Base-by-base conservation (phyloP, 2,329 filamentous ascomycete species). In the Diaporthe batatas region DNA sequence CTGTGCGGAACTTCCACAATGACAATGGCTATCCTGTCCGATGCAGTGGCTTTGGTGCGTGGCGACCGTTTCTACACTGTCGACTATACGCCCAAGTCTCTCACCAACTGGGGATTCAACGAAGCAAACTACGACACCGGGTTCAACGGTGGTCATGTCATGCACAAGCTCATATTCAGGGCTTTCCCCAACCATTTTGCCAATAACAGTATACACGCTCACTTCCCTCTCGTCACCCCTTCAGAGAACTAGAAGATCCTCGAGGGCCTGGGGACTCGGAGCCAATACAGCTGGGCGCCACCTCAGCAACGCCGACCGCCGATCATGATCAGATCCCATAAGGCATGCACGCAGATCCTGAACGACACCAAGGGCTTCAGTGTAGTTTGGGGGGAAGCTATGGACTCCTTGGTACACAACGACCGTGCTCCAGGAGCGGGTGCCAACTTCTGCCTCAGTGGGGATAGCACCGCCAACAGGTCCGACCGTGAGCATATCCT, bases 41-140 rank as follows among this genome's bases (percentile, higher is more conserved):
- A 91, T 75, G 90, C 90, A 5, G 84, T 90, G 2, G 86, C 87
- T 0, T 83, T 91, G 12, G 88, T 91, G 3, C 85, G 90, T 10
- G 86, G 86, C 0, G 90, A 91, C 76, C 82, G 89, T 6, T 91
- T 91, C 81, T 88, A 88, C 77, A 90, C 89, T 0, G 69, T 86
- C 29, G 85, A 86, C 74, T 86, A 83, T 75, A 86, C 79, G 3
- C 80, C 82, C 6, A 77, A 80, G 1, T 83, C 81, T 72, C 78
- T 86, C 42, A 86, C 84, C 0, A 82, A 80, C 29, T 87, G 83
- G 83, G 84, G 84, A 3, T 83, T 80, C 74, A 84, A 84, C 39
- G 83, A 84, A 73, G 82, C 83, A 1, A 77, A 79, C 44, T 77
- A 77, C 18, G 81, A 84, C 75, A 74, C 76, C 64, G 81, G 84